These are phyloP conservation scores for Chlamydomonas reinhardtii DNA, from an alignment of 163 green algal genomes.

Conservation along the genomic window DNA sequence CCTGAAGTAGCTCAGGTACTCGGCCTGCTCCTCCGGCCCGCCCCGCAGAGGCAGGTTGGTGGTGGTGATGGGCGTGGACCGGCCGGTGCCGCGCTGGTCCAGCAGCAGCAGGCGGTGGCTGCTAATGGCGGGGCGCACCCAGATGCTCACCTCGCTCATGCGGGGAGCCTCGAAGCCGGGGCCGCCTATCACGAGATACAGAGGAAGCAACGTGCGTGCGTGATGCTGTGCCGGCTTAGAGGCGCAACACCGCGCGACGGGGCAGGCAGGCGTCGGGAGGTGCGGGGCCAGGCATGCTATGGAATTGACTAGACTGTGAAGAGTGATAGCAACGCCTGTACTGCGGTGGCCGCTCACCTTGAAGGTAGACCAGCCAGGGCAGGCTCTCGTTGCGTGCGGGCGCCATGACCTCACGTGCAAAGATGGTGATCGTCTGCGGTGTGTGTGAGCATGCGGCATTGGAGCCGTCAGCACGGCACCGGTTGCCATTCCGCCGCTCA, in stretches of 20 bases:
- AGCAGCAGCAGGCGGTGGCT: slow-evolving; percentile 73
- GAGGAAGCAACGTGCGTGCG: not conserved
- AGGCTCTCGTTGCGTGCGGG: slow-evolving; percentile 22
- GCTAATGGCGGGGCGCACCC: slow-evolving; percentile 85
- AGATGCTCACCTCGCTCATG: slow-evolving; percentile 82
- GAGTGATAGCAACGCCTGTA: too few species aligned
- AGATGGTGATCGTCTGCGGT: slow-evolving; percentile 29
- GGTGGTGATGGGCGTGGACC: slow-evolving; percentile 76
- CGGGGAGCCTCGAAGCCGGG: slow-evolving; percentile 86
- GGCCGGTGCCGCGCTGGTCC: slow-evolving; percentile 93
- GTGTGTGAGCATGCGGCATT: too few species aligned
- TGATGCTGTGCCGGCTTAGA: not conserved
- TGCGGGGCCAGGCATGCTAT: too few species aligned
- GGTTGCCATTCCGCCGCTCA: too few species aligned
- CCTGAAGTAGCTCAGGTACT: slow-evolving; percentile 60
- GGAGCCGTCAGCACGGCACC: too few species aligned
- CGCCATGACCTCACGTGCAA: slow-evolving; percentile 29
- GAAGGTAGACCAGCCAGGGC: slow-evolving; percentile 40
- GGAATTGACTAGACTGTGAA: too few species aligned
- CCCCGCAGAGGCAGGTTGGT: slow-evolving; percentile 74
- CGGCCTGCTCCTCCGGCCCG: slow-evolving; percentile 57
- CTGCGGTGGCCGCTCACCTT: too few species aligned
- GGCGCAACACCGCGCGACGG: too few species aligned
- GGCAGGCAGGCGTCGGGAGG: too few species aligned
- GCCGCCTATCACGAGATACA: not conserved